Conservation (phyloP, 441 rosid genomes). For the Mallotus repandus region DNA sequence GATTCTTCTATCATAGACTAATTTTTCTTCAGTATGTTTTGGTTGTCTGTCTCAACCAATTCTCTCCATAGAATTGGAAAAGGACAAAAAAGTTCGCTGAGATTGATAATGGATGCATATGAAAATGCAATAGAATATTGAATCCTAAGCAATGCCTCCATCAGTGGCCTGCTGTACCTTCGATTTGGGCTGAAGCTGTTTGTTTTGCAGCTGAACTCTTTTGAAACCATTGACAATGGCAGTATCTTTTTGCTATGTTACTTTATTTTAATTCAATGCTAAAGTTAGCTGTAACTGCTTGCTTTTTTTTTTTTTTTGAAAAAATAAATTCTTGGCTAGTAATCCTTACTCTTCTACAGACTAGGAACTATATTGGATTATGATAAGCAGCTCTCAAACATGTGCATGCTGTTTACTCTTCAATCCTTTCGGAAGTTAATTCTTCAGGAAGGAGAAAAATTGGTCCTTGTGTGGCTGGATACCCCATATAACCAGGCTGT, state of each 20-base stretch:
- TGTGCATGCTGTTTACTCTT: conserved; percentile 80
- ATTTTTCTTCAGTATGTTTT: conserved; percentile 20
- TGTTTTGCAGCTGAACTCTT: background rate
- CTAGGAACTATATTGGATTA: conserved; percentile 43
- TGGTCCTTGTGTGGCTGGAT: conserved; percentile 92
- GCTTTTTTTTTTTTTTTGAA: background rate
- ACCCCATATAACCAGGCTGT: conserved; percentile 96
- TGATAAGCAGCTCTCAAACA: conserved; percentile 73
- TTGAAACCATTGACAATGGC: background rate
- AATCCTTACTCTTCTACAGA: conserved; percentile 41
- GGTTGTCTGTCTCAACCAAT: background rate
- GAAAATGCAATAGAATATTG: background rate
- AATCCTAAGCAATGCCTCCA: background rate
- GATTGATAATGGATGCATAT: conserved; percentile 6
- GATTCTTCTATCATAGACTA: conserved; percentile 18
- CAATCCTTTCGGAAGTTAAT: conserved; percentile 86
- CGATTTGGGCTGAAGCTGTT: background rate
- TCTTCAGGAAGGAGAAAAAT: conserved; percentile 96
- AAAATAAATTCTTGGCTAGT: background rate
- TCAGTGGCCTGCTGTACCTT: background rate
- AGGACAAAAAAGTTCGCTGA: background rate
- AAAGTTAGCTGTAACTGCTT: background rate
- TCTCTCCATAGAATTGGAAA: background rate
- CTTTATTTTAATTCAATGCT: background rate
- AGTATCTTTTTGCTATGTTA: background rate